Conservation (phyloP, 2,329 filamentous ascomycete genomes). For the Neodidymelliopsis sp. region DNA sequence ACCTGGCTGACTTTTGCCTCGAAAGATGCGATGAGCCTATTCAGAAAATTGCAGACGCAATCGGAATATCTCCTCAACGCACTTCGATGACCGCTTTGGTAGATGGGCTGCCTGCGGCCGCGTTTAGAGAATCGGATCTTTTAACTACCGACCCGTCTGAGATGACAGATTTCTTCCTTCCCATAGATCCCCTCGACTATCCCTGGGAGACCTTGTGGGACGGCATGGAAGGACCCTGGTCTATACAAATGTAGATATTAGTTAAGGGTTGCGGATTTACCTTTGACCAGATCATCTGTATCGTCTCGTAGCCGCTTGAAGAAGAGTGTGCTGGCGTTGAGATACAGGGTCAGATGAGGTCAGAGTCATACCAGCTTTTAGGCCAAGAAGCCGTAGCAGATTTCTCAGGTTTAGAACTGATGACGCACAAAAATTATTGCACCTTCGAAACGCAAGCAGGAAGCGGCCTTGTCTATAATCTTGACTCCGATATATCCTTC, state of each 20-base stretch:
- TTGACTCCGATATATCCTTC: too few relatives aligned
- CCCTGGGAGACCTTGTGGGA: conserved; percentile 30
- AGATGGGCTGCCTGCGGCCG: neutral
- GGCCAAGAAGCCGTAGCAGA: too few relatives aligned
- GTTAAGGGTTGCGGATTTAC: too few relatives aligned
- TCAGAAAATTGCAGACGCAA: conserved; percentile 24
- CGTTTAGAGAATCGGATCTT: neutral
- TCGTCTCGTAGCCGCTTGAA: too few relatives aligned
- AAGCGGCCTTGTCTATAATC: too few relatives aligned
- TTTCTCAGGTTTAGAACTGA: too few relatives aligned
- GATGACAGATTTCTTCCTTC: conserved; percentile 12
- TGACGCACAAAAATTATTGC: too few relatives aligned
- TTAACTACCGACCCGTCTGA: neutral
- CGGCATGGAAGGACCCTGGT: conserved; percentile 21
- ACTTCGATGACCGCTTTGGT: neutral
- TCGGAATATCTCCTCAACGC: conserved; percentile 1
- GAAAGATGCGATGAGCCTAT: conserved; percentile 31
- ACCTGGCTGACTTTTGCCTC: conserved; percentile 30
- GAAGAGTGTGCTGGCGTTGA: too few relatives aligned
- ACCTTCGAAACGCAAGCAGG: too few relatives aligned
- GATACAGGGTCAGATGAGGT: too few relatives aligned
- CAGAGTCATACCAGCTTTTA: too few relatives aligned
- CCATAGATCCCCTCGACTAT: conserved; percentile 24
- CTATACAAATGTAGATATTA: conserved; percentile 24
- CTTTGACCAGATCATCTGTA: too few relatives aligned